phyloP scores from a whole-genome alignment of 2,329 filamentous ascomycete genomes.

The Fusarium mangiferae region DNA sequence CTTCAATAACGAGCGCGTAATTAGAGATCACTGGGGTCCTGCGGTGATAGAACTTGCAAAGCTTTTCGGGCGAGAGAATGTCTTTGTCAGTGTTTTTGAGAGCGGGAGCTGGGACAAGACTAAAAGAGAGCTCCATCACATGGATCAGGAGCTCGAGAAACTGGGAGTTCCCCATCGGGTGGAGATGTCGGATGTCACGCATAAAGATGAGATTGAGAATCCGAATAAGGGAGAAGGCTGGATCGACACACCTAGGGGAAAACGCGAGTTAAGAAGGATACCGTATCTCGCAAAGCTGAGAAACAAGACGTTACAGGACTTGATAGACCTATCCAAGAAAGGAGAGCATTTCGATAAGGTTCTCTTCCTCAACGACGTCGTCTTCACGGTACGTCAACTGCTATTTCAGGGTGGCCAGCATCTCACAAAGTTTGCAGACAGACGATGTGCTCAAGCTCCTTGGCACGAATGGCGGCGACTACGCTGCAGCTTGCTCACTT shows the following conservation, averaged over 20 bases:
- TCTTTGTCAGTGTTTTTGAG: slow-evolving; percentile 75
- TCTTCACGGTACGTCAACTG: slow-evolving; percentile 62
- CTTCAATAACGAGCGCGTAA: slow-evolving; percentile 71
- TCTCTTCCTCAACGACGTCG: slow-evolving; percentile 71
- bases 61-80: slow-evolving; percentile 69
- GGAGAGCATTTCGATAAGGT: slow-evolving; percentile 67
- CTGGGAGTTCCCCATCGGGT: slow-evolving; percentile 66
- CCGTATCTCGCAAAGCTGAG: slow-evolving; percentile 73
- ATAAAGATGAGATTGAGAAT: slow-evolving; percentile 63
- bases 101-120: slow-evolving; percentile 76
- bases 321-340: slow-evolving; percentile 60
- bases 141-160: slow-evolving; percentile 64
- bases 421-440: slow-evolving; percentile 51
- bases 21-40: slow-evolving; percentile 70
- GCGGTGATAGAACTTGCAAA: slow-evolving; percentile 67
- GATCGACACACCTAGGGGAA: slow-evolving; percentile 67
- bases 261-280: slow-evolving; percentile 70
- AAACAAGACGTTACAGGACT: slow-evolving; percentile 70
- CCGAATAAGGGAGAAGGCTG: slow-evolving; percentile 64
- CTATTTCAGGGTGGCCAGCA: neutral
- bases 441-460: slow-evolving; percentile 66
- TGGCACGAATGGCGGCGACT: slow-evolving; percentile 66
- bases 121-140: slow-evolving; percentile 66
- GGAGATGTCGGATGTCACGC: slow-evolving; percentile 67
- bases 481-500: slow-evolving; percentile 70